phyloP scores from a whole-genome alignment of 768 basidiomycete genomes.

The Leccinum incarnatum region DNA sequence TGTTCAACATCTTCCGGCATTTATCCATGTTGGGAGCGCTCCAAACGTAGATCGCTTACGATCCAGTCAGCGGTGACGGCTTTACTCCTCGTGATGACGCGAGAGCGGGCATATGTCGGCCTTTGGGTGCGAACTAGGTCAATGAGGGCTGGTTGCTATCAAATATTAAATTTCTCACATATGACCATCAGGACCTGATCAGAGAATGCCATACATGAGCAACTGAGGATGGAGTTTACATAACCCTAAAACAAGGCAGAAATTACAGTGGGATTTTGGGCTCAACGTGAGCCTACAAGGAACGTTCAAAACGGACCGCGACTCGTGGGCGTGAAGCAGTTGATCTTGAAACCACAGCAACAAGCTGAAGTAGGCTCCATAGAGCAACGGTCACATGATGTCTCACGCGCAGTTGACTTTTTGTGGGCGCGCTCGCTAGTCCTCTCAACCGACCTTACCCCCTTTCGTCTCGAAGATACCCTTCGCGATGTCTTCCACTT shows the following conservation, averaged over 20 bases:
- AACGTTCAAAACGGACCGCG: not conserved
- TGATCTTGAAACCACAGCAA: not conserved
- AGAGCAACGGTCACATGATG: constrained; percentile 23
- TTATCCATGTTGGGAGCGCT: not conserved
- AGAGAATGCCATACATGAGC: not conserved
- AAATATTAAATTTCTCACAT: not conserved
- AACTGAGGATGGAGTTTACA: not conserved
- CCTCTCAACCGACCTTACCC: constrained; percentile 1
- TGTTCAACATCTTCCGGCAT: not conserved
- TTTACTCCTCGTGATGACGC: not conserved
- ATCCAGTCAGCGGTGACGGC: not conserved
- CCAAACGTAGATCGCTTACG: not conserved
- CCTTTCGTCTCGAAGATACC: not conserved
- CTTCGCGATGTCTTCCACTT: constrained; percentile 49
- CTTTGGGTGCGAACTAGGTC: constrained; percentile 5
- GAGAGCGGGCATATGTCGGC: constrained; percentile 12
- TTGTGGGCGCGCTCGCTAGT: constrained; percentile 14
- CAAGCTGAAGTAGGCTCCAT: not conserved
- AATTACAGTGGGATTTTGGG: not conserved
- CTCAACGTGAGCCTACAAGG: not conserved
- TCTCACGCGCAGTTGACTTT: constrained; percentile 28
- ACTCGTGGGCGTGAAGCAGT: not conserved
- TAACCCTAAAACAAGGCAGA: not conserved
- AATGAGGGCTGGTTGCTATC: not conserved
- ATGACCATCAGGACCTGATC: not conserved